Conservation (phyloP, 129 eudicot genomes). For the Tagetes patula region DNA sequence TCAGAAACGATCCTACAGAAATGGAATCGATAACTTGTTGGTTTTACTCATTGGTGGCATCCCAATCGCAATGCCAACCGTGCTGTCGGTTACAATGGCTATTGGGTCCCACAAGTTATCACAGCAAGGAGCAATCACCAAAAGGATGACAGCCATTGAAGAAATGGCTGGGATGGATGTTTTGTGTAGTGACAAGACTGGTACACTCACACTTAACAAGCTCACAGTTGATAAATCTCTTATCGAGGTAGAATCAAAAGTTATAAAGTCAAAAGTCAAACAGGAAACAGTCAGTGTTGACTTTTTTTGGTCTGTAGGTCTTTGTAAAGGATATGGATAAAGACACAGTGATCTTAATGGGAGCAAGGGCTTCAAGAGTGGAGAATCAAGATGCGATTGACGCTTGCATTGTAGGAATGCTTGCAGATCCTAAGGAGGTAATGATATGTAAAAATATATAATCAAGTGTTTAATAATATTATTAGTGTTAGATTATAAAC, state of each 20-base stretch:
- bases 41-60: conserved; percentile 90
- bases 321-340: conserved; percentile 56
- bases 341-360: conserved; percentile 51
- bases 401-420: conserved; percentile 85
- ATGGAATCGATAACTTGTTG: conserved; percentile 77
- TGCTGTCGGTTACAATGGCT: conserved; percentile 88
- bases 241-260: conserved; percentile 54
- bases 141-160: conserved; percentile 95
- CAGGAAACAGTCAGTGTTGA: background rate
- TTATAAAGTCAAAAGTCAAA: background rate
- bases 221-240: conserved; percentile 73
- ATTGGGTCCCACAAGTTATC: conserved; percentile 86
- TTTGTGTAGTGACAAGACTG: conserved; percentile 90
- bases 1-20: conserved; percentile 70
- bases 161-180: conserved; percentile 98
- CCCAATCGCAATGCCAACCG: conserved; percentile 95
- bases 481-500: background rate
- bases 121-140: conserved; percentile 87
- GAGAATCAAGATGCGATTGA: conserved; percentile 94
- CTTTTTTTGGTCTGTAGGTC: conserved; percentile 32
- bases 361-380: conserved; percentile 89
- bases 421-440: conserved; percentile 78
- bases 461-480: background rate
- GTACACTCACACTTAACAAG: conserved; percentile 88
- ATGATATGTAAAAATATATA: conserved; percentile 4